phyloP scores from a whole-genome alignment of 2,329 filamentous ascomycete species.

The Monosporascus sp. region DNA sequence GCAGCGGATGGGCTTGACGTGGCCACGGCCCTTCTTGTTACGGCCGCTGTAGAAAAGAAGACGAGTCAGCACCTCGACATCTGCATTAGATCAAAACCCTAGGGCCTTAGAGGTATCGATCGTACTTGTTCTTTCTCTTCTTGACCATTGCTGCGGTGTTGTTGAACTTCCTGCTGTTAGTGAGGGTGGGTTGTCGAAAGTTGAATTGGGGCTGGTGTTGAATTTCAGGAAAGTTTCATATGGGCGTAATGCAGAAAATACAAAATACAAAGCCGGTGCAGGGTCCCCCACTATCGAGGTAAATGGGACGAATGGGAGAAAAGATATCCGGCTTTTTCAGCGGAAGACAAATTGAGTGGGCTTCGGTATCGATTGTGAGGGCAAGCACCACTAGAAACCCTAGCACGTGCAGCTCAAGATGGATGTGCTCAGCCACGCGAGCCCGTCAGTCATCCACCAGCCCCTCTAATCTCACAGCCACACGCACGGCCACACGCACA shows the following conservation, averaged over 20 bases:
- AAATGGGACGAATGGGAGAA: conserved; percentile 5
- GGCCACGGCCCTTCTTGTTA: conserved; percentile 99
- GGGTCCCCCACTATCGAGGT: not conserved
- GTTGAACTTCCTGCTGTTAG: conserved; percentile 2
- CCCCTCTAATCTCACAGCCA: not conserved
- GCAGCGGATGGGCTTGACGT: conserved; percentile 96
- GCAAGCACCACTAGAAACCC: conserved; percentile 20
- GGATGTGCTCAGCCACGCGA: conserved; percentile 7
- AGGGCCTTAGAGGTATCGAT: conserved; percentile 25
- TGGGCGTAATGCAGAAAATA: not conserved
- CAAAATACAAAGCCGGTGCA: not conserved
- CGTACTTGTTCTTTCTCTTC: conserved; percentile 66
- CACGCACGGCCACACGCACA: not conserved
- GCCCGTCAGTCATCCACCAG: conserved; percentile 8
- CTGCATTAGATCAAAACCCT: not conserved
- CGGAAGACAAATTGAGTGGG: not conserved
- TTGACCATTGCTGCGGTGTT: conserved; percentile 61
- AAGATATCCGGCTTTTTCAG: not conserved
- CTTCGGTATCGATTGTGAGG: conserved; percentile 12
- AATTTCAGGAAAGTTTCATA: not conserved
- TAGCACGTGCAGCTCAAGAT: conserved; percentile 15
- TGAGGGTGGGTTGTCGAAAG: not conserved
- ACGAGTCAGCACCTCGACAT: conserved; percentile 12
- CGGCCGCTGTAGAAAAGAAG: conserved; percentile 64
- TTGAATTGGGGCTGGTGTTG: not conserved